phyloP scores from a whole-genome alignment of 805 yeast genomes.

The Candida montana region DNA sequence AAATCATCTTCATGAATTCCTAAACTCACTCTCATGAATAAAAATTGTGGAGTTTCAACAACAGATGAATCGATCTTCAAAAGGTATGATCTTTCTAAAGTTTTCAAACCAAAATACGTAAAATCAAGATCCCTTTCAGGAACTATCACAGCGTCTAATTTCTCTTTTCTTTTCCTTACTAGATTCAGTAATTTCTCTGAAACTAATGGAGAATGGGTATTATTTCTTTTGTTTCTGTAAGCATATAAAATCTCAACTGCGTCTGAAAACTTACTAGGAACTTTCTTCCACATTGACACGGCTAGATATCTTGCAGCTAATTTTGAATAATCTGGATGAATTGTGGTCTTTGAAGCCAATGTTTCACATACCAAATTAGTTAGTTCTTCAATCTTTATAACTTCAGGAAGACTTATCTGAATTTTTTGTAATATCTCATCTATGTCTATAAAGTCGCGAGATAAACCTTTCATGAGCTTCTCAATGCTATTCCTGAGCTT shows the following conservation, averaged over 20 bases:
- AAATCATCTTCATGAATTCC: conserved; percentile 81
- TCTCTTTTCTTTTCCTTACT: conserved; percentile 59
- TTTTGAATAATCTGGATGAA: conserved; percentile 93
- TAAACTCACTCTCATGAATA: conserved; percentile 86
- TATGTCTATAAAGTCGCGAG: background rate
- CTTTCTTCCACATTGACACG: conserved; percentile 88
- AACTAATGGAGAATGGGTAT: conserved; percentile 52
- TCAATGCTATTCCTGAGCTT: background rate
- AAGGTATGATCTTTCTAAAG: conserved; percentile 81
- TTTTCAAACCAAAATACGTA: conserved; percentile 85
- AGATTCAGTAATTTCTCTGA: conserved; percentile 57
- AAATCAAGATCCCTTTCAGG: conserved; percentile 73
- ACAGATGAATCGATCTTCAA: conserved; percentile 56
- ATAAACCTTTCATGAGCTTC: background rate
- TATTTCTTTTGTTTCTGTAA: conserved; percentile 78
- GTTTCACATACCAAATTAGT: conserved; percentile 89
- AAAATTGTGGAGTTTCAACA: conserved; percentile 88
- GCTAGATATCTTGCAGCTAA: conserved; percentile 96
- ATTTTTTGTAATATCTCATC: conserved; percentile 1
- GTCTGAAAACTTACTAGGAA: conserved; percentile 77
- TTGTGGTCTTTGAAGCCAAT: conserved; percentile 94
- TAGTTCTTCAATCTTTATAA: conserved; percentile 83
- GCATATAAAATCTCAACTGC: conserved; percentile 67
- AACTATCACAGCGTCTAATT: conserved; percentile 66
- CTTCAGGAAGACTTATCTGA: conserved; percentile 59